phyloP scores from a whole-genome alignment of 2,329 filamentous ascomycete species.

The Cytospora piceae region DNA sequence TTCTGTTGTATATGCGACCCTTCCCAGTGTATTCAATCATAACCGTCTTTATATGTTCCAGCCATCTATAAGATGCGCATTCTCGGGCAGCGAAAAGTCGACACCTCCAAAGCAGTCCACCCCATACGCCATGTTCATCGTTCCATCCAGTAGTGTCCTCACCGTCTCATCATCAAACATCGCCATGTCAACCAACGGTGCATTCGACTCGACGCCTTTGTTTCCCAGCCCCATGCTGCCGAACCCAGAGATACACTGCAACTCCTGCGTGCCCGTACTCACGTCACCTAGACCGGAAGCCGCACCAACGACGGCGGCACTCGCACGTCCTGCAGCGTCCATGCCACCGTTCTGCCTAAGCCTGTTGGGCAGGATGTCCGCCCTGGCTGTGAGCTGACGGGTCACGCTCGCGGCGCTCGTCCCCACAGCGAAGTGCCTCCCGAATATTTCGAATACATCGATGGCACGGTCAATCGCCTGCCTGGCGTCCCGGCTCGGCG shows the following conservation, averaged over 20 bases:
- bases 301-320: not conserved
- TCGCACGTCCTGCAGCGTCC: not conserved
- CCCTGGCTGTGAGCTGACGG: not conserved
- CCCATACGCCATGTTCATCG: conserved; percentile 28
- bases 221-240: not conserved
- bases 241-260: not conserved
- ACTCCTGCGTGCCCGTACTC: not conserved
- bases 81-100: conserved; percentile 12
- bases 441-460: conserved; percentile 42
- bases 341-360: not conserved
- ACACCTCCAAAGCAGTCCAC: conserved; percentile 28
- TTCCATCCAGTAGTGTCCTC: conserved; percentile 26
- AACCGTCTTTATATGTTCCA: not conserved
- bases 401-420: conserved; percentile 39
- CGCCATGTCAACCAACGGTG: not conserved
- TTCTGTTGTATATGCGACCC: not conserved
- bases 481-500: conserved; percentile 37
- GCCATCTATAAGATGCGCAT: not conserved
- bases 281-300: not conserved
- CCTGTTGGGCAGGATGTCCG: not conserved
- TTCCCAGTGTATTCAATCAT: not conserved
- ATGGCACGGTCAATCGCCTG: conserved; percentile 42
- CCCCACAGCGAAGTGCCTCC: conserved; percentile 41
- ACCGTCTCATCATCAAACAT: conserved; percentile 22
- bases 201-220: not conserved